A percentile compares a stretch with the other conserved stretches of the same genome.
These are phyloP conservation scores for Lathyrus tuberosus DNA, from an alignment of 306 rosid species.

Conservation along the genomic window DNA sequence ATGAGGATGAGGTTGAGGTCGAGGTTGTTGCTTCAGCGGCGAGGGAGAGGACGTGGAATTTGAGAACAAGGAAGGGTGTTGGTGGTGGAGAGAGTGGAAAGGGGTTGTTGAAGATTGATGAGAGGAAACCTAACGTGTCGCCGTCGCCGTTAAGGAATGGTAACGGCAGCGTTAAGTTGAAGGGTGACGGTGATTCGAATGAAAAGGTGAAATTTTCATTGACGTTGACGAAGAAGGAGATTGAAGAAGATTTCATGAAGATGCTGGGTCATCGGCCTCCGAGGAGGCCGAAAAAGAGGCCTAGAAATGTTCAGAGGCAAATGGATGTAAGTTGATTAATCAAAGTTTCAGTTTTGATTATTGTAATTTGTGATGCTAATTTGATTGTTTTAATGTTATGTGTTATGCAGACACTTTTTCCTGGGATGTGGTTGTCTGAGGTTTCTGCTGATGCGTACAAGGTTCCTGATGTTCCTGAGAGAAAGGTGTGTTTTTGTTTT, in stretches of 20 bases:
- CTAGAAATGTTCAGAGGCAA: slow-evolving; percentile 64
- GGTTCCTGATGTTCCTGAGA: slow-evolving; percentile 54
- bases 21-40: not conserved
- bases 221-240: slow-evolving; percentile 65
- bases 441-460: slow-evolving; percentile 70
- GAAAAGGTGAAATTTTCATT: slow-evolving; percentile 59
- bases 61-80: slow-evolving; percentile 65
- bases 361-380: not conserved
- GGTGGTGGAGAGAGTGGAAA: slow-evolving; percentile 41
- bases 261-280: slow-evolving; percentile 70
- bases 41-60: slow-evolving; percentile 67
- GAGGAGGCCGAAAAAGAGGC: slow-evolving; percentile 75
- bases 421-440: slow-evolving; percentile 79
- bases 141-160: slow-evolving; percentile 57
- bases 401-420: slow-evolving; percentile 56
- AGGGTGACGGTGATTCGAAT: slow-evolving; percentile 26
- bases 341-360: no score
- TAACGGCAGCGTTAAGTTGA: slow-evolving; percentile 48
- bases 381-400: not conserved
- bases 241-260: slow-evolving; percentile 80
- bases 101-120: slow-evolving; percentile 58
- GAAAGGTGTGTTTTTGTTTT: slow-evolving; percentile 55
- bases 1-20: slow-evolving; percentile 8
- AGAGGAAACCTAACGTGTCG: slow-evolving; percentile 42
- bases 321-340: slow-evolving; percentile 60